These are phyloP conservation scores for Curvularia spicifera DNA, from an alignment of 2,329 filamentous ascomycete genomes.

Conservation along the genomic window DNA sequence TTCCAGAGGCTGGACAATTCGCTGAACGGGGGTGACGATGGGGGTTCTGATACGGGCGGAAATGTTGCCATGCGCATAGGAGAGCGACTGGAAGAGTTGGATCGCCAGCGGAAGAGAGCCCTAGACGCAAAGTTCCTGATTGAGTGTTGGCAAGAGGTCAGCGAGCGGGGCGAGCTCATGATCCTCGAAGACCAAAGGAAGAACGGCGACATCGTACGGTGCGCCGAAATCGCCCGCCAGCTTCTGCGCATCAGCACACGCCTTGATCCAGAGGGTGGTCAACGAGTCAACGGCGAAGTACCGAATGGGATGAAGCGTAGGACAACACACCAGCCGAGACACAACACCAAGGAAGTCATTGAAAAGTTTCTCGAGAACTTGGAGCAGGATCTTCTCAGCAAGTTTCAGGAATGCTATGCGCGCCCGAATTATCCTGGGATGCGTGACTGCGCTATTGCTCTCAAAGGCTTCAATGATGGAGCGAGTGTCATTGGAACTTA, in stretches of 20 bases:
- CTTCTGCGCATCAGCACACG: constrained; percentile 92
- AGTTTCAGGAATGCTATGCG: constrained; percentile 97
- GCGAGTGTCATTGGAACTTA: constrained; percentile 94
- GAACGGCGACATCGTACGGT: constrained; percentile 89
- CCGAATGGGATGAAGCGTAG: constrained; percentile 56
- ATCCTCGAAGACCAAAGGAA: constrained; percentile 88
- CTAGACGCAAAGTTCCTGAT: constrained; percentile 94
- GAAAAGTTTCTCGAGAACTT: constrained; percentile 96
- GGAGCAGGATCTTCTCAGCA: constrained; percentile 92
- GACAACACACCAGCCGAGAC: constrained; percentile 50
- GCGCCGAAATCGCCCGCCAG: constrained; percentile 91
- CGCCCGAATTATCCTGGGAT: constrained; percentile 97
- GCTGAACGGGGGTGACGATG: constrained; percentile 69
- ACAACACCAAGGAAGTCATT: constrained; percentile 83
- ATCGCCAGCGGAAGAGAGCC: constrained; percentile 86
- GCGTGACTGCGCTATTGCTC: constrained; percentile 92
- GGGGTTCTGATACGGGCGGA: constrained; percentile 67
- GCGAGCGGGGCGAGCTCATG: constrained; percentile 83
- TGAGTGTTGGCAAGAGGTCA: constrained; percentile 96
- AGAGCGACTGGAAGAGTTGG: constrained; percentile 89
- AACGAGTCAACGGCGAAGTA: constrained; percentile 48
- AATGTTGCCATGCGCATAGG: constrained; percentile 95
- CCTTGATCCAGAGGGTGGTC: constrained; percentile 74
- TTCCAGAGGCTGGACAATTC: constrained; percentile 90
- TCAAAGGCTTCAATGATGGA: constrained; percentile 95